Base-by-base conservation (phyloP, 2,329 filamentous ascomycete species). In the Sporothrix dimorphospora region DNA sequence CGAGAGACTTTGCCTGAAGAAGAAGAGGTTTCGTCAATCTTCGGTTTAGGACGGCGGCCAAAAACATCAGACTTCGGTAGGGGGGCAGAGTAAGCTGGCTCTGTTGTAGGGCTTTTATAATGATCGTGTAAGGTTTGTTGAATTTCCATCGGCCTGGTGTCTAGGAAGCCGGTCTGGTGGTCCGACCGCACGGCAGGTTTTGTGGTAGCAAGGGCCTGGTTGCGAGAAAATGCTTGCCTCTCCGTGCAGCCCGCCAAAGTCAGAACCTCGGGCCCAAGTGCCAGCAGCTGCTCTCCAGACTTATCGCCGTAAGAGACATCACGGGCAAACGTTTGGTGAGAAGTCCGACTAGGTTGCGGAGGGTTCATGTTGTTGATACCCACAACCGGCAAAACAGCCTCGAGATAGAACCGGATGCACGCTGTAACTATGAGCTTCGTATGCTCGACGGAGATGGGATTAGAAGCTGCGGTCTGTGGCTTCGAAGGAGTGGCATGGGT, bases 371-470 rank as follows among this genome's bases (percentile, higher is more conserved):
- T 14, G 14, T 21, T 21, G 53, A 59, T 21, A 42, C 16, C 65
- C 38, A 71, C 71, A 21, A 68, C 67, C 0, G 66, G 59, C 57
- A 75, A 30, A 8, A 74, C 47, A 7, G 72, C 66, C 7, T 66
- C 70, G 42, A 86, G 75, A 61, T 83, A 83, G 16, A 78, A 77
- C 47, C 78, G 79, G 53, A 85, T 76, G 71, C 82, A 84, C 67
- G 81, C 78, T 34, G 78, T 78, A 21, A 83, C 77, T 14, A 94
- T 83, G 38, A 81, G 79, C 75, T 82, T 85, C 11, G 90, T 91
- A 74, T 86, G 84, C 66, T 89, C 86, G 38, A 90, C 76, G 6
- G 90, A 91, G 72, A 93, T 81, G 0, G 80, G 77, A 6, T 71
- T 72, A 16, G 59, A 21, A 16, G 45, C 59, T 73, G 47, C n/a